These are phyloP conservation scores for Tuber borchii DNA, from an alignment of 495 filamentous ascomycete species.

Conservation along the genomic window DNA sequence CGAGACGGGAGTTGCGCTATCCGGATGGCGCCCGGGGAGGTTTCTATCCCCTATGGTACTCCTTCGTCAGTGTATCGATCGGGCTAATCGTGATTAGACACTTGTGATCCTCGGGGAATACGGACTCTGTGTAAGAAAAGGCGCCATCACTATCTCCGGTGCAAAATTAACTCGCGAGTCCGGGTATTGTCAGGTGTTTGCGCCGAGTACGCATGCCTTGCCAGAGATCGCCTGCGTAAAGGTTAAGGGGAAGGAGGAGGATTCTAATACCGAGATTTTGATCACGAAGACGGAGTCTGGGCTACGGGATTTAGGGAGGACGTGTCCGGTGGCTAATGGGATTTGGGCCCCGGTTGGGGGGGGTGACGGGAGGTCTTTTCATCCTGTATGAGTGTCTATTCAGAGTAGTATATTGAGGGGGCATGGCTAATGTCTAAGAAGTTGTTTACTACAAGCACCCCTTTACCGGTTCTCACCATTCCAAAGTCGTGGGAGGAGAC, in stretches of 20 bases:
- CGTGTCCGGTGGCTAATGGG: slow-evolving; percentile 54
- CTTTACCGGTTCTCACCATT: slow-evolving; percentile 48
- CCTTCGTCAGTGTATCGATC: slow-evolving; percentile 7
- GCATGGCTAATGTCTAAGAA: background rate
- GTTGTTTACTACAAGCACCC: slow-evolving; percentile 30
- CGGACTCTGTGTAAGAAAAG: slow-evolving; percentile 53
- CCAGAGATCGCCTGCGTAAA: slow-evolving; percentile 52
- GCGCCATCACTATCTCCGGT: slow-evolving; percentile 53
- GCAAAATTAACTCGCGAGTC: slow-evolving; percentile 49
- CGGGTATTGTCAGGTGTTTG: slow-evolving; percentile 50
- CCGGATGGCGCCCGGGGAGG: slow-evolving; percentile 21
- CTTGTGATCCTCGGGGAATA: slow-evolving; percentile 56
- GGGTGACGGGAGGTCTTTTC: slow-evolving; percentile 17
- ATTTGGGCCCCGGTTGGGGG: slow-evolving; percentile 53
- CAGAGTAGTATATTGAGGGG: background rate
- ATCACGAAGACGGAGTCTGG: slow-evolving; percentile 47
- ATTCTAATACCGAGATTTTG: slow-evolving; percentile 48
- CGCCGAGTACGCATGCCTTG: slow-evolving; percentile 59
- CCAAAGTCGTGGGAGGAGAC: slow-evolving; percentile 47
- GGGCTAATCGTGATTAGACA: slow-evolving; percentile 44
- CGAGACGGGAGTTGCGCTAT: slow-evolving; percentile 23
- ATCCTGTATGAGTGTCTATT: slow-evolving; percentile 17
- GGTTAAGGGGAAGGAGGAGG: slow-evolving; percentile 42
- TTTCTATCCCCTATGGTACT: slow-evolving; percentile 5
- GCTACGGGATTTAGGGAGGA: slow-evolving; percentile 49